phyloP scores from a whole-genome alignment of 805 yeast species.

The Ogataea paraovalis region DNA sequence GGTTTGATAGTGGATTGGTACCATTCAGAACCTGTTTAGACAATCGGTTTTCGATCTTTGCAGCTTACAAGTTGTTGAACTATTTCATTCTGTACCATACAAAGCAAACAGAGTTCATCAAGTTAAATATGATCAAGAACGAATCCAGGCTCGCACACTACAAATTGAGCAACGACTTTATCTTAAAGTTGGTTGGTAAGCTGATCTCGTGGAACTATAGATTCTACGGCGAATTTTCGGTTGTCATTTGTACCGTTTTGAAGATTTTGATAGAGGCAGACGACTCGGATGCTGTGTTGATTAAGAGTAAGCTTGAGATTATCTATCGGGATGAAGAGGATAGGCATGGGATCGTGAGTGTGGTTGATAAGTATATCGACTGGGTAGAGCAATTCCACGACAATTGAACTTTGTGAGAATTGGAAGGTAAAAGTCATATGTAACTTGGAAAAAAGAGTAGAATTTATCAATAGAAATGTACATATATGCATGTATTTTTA shows the following conservation, averaged over 20 bases:
- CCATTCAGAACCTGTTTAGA: slow-evolving; percentile 51
- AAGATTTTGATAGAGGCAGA: slow-evolving; percentile 37
- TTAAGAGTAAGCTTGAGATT: slow-evolving; percentile 38
- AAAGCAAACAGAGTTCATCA: slow-evolving; percentile 20
- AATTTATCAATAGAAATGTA: too few relatives aligned
- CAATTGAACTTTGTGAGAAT: background rate
- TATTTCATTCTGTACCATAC: slow-evolving; percentile 33
- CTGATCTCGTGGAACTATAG: slow-evolving; percentile 59
- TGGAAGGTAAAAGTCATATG: background rate
- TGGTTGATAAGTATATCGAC: slow-evolving; percentile 25
- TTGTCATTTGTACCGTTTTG: slow-evolving; percentile 38
- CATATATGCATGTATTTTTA: too few relatives aligned
- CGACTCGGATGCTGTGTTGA: slow-evolving; percentile 33
- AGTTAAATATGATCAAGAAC: slow-evolving; percentile 20
- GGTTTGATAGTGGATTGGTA: slow-evolving; percentile 44
- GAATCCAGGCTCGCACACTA: slow-evolving; percentile 6
- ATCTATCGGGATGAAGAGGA: slow-evolving; percentile 21
- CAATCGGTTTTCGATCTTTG: slow-evolving; percentile 61
- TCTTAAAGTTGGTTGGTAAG: slow-evolving; percentile 42
- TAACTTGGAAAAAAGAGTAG: background rate
- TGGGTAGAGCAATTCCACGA: slow-evolving; percentile 29
- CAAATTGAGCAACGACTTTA: slow-evolving; percentile 30
- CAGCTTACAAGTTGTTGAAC: slow-evolving; percentile 46
- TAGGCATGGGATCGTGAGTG: background rate
- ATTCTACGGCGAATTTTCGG: slow-evolving; percentile 56